These are phyloP conservation scores for Elsinoe australis DNA, from an alignment of 2,329 filamentous ascomycete species.

Conservation along the genomic window DNA sequence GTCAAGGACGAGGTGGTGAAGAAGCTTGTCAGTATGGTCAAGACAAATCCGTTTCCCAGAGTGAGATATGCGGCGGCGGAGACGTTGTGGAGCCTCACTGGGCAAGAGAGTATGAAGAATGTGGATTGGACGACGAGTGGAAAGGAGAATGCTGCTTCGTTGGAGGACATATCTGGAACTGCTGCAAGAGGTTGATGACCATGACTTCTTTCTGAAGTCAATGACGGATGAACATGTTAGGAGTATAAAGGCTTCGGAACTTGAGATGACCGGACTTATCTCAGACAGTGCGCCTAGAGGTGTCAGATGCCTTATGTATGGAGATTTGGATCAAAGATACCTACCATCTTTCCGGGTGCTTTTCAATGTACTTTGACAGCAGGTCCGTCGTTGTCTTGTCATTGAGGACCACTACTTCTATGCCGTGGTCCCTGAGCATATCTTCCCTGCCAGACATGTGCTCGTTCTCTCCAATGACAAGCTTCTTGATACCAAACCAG, in stretches of 20 bases:
- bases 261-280: too few relatives aligned
- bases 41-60: slow-evolving; percentile 69
- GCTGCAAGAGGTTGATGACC: too few relatives aligned
- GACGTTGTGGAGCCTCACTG: slow-evolving; percentile 34
- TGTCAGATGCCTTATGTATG: too few relatives aligned
- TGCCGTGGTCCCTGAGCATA: slow-evolving; percentile 6
- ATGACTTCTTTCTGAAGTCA: too few relatives aligned
- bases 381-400: slow-evolving; percentile 2
- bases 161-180: background rate
- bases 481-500: slow-evolving; percentile 10
- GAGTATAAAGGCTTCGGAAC: too few relatives aligned
- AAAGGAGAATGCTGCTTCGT: background rate
- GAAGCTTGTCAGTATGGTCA: slow-evolving; percentile 64
- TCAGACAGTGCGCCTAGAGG: too few relatives aligned
- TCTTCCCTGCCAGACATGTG: slow-evolving; percentile 17
- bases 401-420: slow-evolving; percentile 12
- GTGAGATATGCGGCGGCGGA: slow-evolving; percentile 47
- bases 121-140: slow-evolving; percentile 5
- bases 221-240: too few relatives aligned
- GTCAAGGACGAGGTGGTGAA: slow-evolving; percentile 52
- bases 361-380: slow-evolving; percentile 13
- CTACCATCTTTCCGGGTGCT: slow-evolving; percentile 9
- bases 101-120: slow-evolving; percentile 24
- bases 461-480: slow-evolving; percentile 15
- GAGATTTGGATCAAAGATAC: too few relatives aligned